Base-by-base conservation (phyloP, 192 early-diverging fungal species). In the Coemansia sp. region DNA sequence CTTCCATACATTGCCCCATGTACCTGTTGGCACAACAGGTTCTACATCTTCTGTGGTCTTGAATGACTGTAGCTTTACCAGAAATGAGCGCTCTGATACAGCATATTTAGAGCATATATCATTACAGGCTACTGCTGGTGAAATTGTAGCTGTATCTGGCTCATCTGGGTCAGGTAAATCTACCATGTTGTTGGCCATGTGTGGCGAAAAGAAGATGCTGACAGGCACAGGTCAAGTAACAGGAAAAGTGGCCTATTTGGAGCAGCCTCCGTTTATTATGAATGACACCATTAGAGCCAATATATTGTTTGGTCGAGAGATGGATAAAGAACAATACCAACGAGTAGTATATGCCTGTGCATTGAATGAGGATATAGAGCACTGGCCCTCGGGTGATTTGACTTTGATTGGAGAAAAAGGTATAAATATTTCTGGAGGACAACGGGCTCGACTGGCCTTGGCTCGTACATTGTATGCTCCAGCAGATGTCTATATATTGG, bases 151-250 rank as follows among this genome's bases (percentile, higher is more conserved):
- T 7, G 62, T 87, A 7, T 67, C 83, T 1, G 86, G 86, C 12
- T 71, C 68, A 29, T 73, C 85, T 14, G 86, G 86, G 20, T 72
- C 69, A 23, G 86, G 85, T 5, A 87, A 87, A 62, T 82, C 85
- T 0, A 86, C 85, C 0, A 53, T 87, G 13, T 24, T 85, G 12
- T 82, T 73, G 10, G 81, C 79, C 16, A 63, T 87, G 9, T 72
- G 77, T 39, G 78, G 82, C 2, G 94, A 98, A 75, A 95, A 93
- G 88, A 86, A 89, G 56, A 83, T 87, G 60, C 38, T 78, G 5
- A 61, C 37, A 8, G 93, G 92, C 9, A 68, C 83, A 2, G 91
- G 92, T 3, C 79, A 62, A 35, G 64, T 95, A 10, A 79, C 87
- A 38, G 92, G 92, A 2, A 64, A 69, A 1, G 69, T 74, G 43